These are phyloP conservation scores for Candida namnaoensis DNA, from an alignment of 805 yeast species.

Conservation along the genomic window DNA sequence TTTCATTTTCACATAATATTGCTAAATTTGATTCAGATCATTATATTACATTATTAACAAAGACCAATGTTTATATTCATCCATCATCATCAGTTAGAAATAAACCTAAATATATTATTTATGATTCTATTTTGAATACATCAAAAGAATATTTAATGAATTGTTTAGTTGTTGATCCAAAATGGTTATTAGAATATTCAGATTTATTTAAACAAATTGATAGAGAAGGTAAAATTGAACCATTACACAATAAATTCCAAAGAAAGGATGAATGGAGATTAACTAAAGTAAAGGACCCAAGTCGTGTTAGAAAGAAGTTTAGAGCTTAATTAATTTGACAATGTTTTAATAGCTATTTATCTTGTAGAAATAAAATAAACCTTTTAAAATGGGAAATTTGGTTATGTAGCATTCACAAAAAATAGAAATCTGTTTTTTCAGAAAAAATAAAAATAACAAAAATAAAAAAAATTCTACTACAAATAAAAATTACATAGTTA, in stretches of 20 bases:
- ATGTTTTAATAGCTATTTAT: too few species aligned
- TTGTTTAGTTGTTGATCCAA: slow-evolving; percentile 72
- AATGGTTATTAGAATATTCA: slow-evolving; percentile 74
- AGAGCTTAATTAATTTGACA: slow-evolving; percentile 1
- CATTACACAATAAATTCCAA: slow-evolving; percentile 54
- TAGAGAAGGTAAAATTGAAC: slow-evolving; percentile 63
- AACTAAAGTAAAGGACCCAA: slow-evolving; percentile 21
- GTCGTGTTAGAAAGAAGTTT: slow-evolving; percentile 21
- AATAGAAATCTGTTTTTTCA: too few species aligned
- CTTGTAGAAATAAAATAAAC: neutral
- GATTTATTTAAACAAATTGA: slow-evolving; percentile 53
- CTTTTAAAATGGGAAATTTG: too few species aligned
- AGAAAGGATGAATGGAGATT: slow-evolving; percentile 70
- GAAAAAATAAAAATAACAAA: too few species aligned
- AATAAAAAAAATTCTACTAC: too few species aligned
- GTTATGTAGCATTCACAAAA: too few species aligned
- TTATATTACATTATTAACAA: slow-evolving; percentile 60
- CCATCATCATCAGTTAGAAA: slow-evolving; percentile 74
- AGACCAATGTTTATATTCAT: slow-evolving; percentile 71
- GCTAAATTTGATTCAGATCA: slow-evolving; percentile 68
- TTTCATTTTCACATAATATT: slow-evolving; percentile 62
- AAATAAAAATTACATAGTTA: too few species aligned
- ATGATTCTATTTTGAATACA: slow-evolving; percentile 76
- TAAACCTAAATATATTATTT: slow-evolving; percentile 70
- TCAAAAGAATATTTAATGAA: slow-evolving; percentile 90